Base-by-base conservation (phyloP, 495 filamentous ascomycete genomes). In the Aspergillus wentii region DNA sequence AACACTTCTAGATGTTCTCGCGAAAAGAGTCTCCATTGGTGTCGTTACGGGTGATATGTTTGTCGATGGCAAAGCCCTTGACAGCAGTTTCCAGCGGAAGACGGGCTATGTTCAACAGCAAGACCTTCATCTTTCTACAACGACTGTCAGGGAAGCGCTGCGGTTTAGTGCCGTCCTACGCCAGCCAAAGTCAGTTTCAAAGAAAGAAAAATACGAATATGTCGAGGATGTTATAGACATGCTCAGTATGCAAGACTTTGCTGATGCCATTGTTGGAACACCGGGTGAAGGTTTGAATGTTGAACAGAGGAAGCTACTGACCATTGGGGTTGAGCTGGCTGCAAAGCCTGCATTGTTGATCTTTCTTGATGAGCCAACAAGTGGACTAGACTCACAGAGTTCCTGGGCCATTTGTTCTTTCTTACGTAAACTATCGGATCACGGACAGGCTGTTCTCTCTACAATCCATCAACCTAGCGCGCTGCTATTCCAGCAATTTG, bases 381-480 rank as follows among this genome's bases (percentile, higher is more conserved):
- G 85, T 36, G 88, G 88, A 48, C 62, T 94, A 9, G 88, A 94
- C 59, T 82, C 78, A 39, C 87, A 92, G 49, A 92, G 85, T 8
- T 84, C 87, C 3, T 94, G 84, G 85, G 78, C 86, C 14, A 92
- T 94, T 46, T 72, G 85, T 35, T 66, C 79, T 34, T 77, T 94
- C 29, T 66, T 95, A n/a, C 76, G 87, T 48, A 94, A 91, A 56
- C 72, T 95, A 20, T 87, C 88, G 30, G 83, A 87, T 60, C 82
- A 77, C 49, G 89, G 88, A 17, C 88, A 94, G 54, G 88, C 89
- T 19, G 83, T 95, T 51, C 78, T 95, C 5, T 90, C 86, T 51
- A 95, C 89, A 3, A 95, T 98, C 46, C 91, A 98, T 62, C 91
- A 98, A 53, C 89, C 89, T 1, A 89, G 84, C 1, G 88, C 88